Evolutionary conservation across 2,329 filamentous ascomycete species (phyloP).

Genomic region (Hansfordia pulvinata): DNA sequence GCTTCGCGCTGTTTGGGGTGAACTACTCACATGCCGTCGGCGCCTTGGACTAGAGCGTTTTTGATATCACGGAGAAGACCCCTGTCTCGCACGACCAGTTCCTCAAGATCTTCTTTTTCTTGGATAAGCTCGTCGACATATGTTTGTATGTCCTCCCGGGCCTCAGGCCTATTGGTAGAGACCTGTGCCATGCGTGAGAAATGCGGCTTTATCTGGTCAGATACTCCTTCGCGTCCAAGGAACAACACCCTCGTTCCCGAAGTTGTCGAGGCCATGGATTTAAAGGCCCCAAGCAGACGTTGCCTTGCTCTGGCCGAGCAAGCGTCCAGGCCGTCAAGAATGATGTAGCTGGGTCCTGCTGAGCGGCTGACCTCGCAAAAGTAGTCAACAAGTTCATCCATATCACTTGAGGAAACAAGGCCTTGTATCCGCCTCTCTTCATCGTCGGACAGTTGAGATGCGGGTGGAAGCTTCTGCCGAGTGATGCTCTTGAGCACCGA

Average conservation of each 20-base stretch:
- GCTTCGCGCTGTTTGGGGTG: not conserved
- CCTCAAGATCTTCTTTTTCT: constrained; percentile 3
- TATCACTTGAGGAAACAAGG: not conserved
- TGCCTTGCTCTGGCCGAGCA: too few species aligned
- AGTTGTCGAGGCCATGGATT: constrained; percentile 7
- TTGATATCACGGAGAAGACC: constrained; percentile 11
- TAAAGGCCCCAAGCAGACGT: constrained; percentile 5
- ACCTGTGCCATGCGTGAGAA: constrained; percentile 4
- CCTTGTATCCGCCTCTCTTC: constrained; percentile 2
- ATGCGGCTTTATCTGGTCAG: constrained; percentile 4
- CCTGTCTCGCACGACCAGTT: constrained; percentile 5
- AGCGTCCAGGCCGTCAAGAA: constrained; percentile 17
- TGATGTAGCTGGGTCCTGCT: constrained; percentile 6
- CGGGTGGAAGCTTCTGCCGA: constrained; percentile 6
- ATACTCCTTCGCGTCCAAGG: constrained; percentile 3
- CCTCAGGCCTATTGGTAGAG: constrained; percentile 3
- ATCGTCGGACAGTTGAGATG: constrained; percentile 4
- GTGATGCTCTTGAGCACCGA: constrained; percentile 10
- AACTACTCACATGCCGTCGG: constrained; percentile 18
- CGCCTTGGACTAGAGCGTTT: constrained; percentile 11
- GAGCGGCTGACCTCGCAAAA: constrained; percentile 1
- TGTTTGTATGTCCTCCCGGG: constrained; percentile 7
- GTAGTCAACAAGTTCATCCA: constrained; percentile 1
- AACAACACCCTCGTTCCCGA: constrained; percentile 3
- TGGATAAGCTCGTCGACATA: constrained; percentile 9